Conservation (phyloP, 2,329 filamentous ascomycete species). For the Penicillium olsonii region DNA sequence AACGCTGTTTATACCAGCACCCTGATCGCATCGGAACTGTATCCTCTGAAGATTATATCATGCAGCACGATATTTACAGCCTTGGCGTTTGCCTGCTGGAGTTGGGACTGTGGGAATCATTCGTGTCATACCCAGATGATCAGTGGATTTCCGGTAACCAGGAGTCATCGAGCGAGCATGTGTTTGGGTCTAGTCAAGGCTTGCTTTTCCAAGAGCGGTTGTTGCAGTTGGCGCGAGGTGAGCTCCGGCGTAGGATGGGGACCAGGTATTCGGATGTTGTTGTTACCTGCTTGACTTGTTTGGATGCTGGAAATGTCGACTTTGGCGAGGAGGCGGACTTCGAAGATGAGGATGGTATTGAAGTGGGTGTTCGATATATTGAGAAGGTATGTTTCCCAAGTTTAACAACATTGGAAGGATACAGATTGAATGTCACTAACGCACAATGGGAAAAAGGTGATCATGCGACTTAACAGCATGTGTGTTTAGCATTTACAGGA, state of each 20-base stretch:
- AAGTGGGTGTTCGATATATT: neutral
- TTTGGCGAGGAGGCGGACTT: neutral
- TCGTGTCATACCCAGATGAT: neutral
- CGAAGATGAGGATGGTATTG: constrained; percentile 1
- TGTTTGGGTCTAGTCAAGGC: neutral
- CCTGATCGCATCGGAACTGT: neutral
- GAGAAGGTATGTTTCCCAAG: neutral
- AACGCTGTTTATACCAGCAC: neutral
- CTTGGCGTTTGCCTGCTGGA: neutral
- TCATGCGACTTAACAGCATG: neutral
- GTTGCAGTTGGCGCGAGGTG: neutral
- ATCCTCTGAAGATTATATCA: neutral
- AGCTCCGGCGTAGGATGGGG: neutral
- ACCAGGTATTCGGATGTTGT: neutral
- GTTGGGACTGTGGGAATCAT: neutral
- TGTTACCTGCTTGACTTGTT: constrained; percentile 2
- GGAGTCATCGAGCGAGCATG: neutral
- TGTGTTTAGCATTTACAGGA: neutral
- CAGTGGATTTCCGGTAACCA: neutral
- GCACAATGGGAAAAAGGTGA: neutral
- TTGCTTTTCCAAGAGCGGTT: neutral
- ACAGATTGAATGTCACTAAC: neutral
- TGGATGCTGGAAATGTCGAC: neutral
- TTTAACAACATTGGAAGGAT: too few relatives aligned
- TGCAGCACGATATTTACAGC: neutral